These are phyloP conservation scores for Pseudozyma flocculosa DNA, from an alignment of 1,284 basidiomycete species.

Conservation along the genomic window DNA sequence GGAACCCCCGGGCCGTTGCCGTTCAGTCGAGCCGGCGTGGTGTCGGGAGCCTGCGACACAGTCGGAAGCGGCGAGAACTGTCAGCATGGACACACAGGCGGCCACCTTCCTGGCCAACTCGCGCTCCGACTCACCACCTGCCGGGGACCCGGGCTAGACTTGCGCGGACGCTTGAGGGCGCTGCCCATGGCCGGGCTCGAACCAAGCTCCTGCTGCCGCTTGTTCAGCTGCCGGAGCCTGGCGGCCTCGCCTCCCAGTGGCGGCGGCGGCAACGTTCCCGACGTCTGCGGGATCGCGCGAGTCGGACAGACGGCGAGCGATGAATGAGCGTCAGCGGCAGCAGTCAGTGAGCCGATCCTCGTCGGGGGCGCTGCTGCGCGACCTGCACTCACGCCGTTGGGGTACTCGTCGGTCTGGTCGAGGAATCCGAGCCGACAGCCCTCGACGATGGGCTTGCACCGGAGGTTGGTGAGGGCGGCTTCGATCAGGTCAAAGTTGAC, in stretches of 20 bases:
- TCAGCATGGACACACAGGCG: no score
- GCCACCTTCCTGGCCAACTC: no score
- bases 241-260: neutral
- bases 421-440: slow-evolving; percentile 28
- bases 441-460: slow-evolving; percentile 10
- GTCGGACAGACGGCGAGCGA: no score
- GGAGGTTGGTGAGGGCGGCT: slow-evolving; percentile 19
- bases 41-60: neutral
- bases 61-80: no score
- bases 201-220: neutral
- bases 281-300: neutral
- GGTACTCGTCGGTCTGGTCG: slow-evolving; percentile 14
- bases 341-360: no score
- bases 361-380: slow-evolving; percentile 2
- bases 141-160: neutral
- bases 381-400: slow-evolving; percentile 12
- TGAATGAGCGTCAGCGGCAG: neutral
- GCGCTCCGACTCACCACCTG: no score
- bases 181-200: neutral
- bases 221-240: neutral
- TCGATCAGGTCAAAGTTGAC: slow-evolving; percentile 29
- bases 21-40: neutral
- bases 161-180: neutral
- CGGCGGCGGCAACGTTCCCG: neutral
- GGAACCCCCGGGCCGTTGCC: neutral